Conservation (phyloP, 441 rosid species). For the Oxalis stricta region DNA sequence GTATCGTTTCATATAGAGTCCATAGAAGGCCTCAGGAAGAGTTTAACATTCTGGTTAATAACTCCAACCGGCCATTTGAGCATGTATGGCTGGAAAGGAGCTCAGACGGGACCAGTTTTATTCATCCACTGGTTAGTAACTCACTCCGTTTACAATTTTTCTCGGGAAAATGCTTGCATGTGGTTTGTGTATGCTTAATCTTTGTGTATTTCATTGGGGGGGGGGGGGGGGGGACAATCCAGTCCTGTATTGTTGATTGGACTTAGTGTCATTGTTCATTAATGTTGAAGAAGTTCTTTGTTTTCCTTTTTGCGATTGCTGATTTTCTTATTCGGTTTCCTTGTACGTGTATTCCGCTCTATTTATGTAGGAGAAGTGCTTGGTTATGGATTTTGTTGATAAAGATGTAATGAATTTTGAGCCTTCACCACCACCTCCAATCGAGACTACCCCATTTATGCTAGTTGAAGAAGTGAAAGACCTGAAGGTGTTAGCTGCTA, state of each 20-base stretch:
- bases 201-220: neutral
- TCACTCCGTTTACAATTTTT: neutral
- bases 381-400: conserved; percentile 68
- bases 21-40: conserved; percentile 66
- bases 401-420: conserved; percentile 19
- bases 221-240: no score
- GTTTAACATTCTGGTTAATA: conserved; percentile 52
- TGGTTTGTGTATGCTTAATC: neutral
- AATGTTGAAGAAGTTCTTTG: no score
- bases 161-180: no score
- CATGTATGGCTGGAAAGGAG: conserved; percentile 73
- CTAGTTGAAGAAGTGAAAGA: conserved; percentile 66
- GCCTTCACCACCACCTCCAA: conserved; percentile 31
- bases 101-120: conserved; percentile 38
- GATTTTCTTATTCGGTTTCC: conserved; percentile 1
- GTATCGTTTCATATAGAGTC: conserved; percentile 63
- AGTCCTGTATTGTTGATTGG: no score
- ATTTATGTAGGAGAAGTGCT: conserved; percentile 44
- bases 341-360: no score
- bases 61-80: conserved; percentile 52
- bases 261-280: no score
- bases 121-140: conserved; percentile 86
- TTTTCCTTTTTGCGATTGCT: neutral
- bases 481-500: conserved; percentile 60
- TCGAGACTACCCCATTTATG: conserved; percentile 53